Percentiles rank a stretch among this genome's conserved stretches.
Evolutionary conservation across 1,284 basidiomycete species (phyloP).

Genomic region (Termitomyces sp.): DNA sequence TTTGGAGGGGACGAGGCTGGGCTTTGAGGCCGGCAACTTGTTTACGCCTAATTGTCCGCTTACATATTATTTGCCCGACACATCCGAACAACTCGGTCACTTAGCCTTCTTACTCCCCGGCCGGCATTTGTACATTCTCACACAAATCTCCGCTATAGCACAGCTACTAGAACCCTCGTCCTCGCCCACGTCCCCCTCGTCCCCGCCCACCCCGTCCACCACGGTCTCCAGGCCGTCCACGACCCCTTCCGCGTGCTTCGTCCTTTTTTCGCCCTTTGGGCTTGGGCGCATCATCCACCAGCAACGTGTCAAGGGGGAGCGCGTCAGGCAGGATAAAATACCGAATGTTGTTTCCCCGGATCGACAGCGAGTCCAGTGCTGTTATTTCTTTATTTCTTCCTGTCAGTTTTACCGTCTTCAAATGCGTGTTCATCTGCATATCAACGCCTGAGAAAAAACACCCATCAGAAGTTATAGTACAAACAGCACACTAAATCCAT

Average conservation of each 20-base stretch:
- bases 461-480: not conserved
- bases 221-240: constrained; percentile 47
- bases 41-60: constrained; percentile 28
- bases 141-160: constrained; percentile 1
- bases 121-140: constrained; percentile 3
- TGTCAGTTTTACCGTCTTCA: constrained; percentile 97
- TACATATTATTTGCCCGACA: constrained; percentile 29
- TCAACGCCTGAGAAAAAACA: constrained; percentile 65
- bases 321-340: constrained; percentile 97
- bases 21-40: constrained; percentile 27
- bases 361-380: constrained; percentile 82
- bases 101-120: constrained; percentile 7
- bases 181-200: constrained; percentile 29
- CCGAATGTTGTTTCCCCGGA: constrained; percentile 90
- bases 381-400: constrained; percentile 81
- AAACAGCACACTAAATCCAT: constrained; percentile 20
- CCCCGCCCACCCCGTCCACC: constrained; percentile 39
- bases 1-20: not conserved
- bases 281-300: constrained; percentile 97
- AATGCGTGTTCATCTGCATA: constrained; percentile 96
- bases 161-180: constrained; percentile 18
- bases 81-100: constrained; percentile 21
- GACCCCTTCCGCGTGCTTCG: constrained; percentile 59
- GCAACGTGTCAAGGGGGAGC: constrained; percentile 90
- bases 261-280: constrained; percentile 87